These are phyloP conservation scores for Penicillium glabrum DNA, from an alignment of 2,329 filamentous ascomycete genomes.

Conservation along the genomic window DNA sequence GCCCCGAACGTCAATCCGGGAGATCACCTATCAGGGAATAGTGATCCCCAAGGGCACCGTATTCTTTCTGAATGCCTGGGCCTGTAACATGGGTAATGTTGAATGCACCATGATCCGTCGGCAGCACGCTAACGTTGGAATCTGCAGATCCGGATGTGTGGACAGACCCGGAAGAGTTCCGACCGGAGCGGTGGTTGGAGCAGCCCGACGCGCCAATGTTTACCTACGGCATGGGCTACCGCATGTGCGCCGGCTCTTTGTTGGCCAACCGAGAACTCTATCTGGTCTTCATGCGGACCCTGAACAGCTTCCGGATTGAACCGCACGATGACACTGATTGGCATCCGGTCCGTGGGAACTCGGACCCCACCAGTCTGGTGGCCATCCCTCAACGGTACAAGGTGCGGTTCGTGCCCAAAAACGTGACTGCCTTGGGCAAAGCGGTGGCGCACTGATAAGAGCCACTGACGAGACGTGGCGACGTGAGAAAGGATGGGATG, in stretches of 20 bases:
- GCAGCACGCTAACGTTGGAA: neutral
- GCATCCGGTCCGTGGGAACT: constrained; percentile 60
- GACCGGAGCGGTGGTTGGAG: constrained; percentile 63
- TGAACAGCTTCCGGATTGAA: constrained; percentile 62
- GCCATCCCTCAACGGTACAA: constrained; percentile 60
- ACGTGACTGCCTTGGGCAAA: constrained; percentile 29
- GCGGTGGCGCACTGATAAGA: neutral
- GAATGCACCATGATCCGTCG: neutral
- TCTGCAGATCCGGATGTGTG: constrained; percentile 54
- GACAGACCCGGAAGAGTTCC: constrained; percentile 59
- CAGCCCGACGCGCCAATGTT: constrained; percentile 64
- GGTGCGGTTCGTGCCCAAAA: constrained; percentile 59
- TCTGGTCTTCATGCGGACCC: constrained; percentile 61
- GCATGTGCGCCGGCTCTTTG: constrained; percentile 66
- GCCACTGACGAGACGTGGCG: neutral
- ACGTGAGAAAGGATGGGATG: neutral
- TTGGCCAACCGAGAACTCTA: constrained; percentile 67
- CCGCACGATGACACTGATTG: constrained; percentile 56
- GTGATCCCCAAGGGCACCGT: constrained; percentile 63
- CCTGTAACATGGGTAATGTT: constrained; percentile 63
- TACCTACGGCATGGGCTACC: constrained; percentile 65
- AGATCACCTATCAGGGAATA: constrained; percentile 58
- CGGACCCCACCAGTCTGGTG: constrained; percentile 63
- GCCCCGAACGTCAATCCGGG: constrained; percentile 61
- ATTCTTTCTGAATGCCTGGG: constrained; percentile 67